Base-by-base conservation (phyloP, 352 stramenopile species). In the Phytophthora ohioensis region DNA sequence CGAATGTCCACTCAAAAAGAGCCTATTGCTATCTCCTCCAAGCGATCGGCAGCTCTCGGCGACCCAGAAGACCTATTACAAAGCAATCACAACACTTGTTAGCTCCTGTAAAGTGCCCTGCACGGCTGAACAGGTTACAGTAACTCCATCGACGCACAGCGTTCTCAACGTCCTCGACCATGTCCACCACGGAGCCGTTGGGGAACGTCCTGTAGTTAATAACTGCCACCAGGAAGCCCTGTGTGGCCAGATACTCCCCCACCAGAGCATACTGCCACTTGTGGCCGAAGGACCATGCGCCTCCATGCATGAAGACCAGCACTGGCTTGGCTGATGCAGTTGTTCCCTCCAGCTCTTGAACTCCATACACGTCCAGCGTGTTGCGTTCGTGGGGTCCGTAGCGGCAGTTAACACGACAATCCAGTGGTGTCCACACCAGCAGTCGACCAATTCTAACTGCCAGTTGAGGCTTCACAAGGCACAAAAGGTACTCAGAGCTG, bases 151-250 rank as follows among this genome's bases (percentile, higher is more conserved):
- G 30, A 74, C 80, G 12, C 69, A 94, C 85, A 60, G 85, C 82
- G 15, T 78, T 75, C 36, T 97, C 79, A 12, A 97, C 76, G 76
- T 98, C 93, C 42, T 95, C 55, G 30, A 96, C 79, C 91, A 98
- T 98, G 39, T 96, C 88, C 31, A 88, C 52, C 34, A 98, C 81
- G 31, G 85, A 84, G 3, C 84, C 90, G 10, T 79, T 81, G 1
- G 95, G 95, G 72, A 95, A 98, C 63, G 96, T 97, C 27, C 88
- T 77, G 68, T 98, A 98, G 76, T 97, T 93, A 38, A 96, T 85
- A 27, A 97, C 88, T 34, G 93, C 85, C 30, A 96, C 84, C 17
- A 98, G 55, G 39, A 97, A 80, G 15, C 76, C 82, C 35, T 86
- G 76, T 30, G 78, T 62, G 63, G 80, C 66, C 38, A 94, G 68